Conservation (phyloP, 73 alveolate species). For the Vitrella brassicaformis region DNA sequence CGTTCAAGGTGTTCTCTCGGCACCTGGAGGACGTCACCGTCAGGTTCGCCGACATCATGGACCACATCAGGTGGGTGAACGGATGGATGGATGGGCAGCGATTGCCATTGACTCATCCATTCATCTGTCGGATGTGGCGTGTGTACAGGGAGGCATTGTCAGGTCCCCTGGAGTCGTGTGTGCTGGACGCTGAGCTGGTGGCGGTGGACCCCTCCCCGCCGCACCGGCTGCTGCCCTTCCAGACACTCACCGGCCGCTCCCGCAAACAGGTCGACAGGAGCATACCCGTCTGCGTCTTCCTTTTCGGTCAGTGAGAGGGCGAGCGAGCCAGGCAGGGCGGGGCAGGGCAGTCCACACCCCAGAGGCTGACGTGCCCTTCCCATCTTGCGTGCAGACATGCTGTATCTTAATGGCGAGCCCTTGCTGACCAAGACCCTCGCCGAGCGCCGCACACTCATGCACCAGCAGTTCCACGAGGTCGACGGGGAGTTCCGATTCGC, state of each 20-base stretch:
- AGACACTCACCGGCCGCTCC: neutral
- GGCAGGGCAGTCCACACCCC: neutral
- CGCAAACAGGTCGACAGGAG: neutral
- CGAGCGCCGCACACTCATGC: neutral
- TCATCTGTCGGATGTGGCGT: too few species aligned
- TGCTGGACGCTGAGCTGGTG: neutral
- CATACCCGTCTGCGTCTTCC: too few species aligned
- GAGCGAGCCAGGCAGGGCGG: too few species aligned
- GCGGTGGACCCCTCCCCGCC: neutral
- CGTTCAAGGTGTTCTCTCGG: constrained; percentile 17
- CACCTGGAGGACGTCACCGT: constrained; percentile 31
- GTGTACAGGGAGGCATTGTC: too few species aligned
- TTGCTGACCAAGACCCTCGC: neutral
- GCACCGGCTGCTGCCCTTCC: neutral
- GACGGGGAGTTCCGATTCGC: too few species aligned
- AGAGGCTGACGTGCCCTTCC: too few species aligned
- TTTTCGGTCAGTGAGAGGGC: too few species aligned
- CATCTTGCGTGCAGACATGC: too few species aligned
- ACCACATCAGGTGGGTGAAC: neutral
- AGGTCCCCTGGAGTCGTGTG: neutral
- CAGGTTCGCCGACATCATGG: constrained; percentile 8
- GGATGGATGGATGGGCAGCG: too few species aligned
- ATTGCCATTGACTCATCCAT: too few species aligned
- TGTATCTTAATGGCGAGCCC: neutral
- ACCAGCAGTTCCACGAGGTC: too few species aligned